Evolutionary conservation across 805 yeast species (phyloP).

Genomic region (Debaryomyces hansenii): DNA sequence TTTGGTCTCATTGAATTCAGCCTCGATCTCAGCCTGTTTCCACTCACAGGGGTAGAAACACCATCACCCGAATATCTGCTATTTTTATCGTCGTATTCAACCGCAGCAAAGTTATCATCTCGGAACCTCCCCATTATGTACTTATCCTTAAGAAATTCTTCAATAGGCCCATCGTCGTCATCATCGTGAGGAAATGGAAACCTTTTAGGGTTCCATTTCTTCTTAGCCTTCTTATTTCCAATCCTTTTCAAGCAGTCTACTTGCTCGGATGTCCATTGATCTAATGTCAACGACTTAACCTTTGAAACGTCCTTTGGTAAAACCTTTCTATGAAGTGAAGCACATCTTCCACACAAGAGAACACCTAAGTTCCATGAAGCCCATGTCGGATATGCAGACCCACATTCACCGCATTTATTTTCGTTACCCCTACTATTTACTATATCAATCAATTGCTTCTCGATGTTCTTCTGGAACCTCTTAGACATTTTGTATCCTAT

Average conservation of each 20-base stretch:
- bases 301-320: constrained; percentile 57
- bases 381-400: constrained; percentile 64
- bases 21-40: constrained; percentile 11
- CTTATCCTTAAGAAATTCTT: constrained; percentile 62
- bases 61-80: constrained; percentile 22
- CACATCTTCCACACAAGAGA: constrained; percentile 83
- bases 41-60: constrained; percentile 2
- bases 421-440: constrained; percentile 58
- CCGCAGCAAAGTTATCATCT: constrained; percentile 32
- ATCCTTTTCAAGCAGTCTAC: constrained; percentile 42
- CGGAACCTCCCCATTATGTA: constrained; percentile 64
- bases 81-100: constrained; percentile 33
- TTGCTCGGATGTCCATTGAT: constrained; percentile 63
- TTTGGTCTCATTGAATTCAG: constrained; percentile 21
- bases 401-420: constrained; percentile 82
- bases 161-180: constrained; percentile 58
- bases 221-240: constrained; percentile 64
- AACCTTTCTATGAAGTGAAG: constrained; percentile 69
- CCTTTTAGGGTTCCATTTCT: constrained; percentile 66
- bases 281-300: constrained; percentile 73
- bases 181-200: constrained; percentile 75
- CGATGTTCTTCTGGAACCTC: constrained; percentile 44
- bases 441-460: constrained; percentile 55
- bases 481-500: constrained; percentile 14
- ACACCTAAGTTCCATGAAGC: constrained; percentile 56